phyloP scores from a whole-genome alignment of 1,284 basidiomycete species.

The Trichosporon sp. region DNA sequence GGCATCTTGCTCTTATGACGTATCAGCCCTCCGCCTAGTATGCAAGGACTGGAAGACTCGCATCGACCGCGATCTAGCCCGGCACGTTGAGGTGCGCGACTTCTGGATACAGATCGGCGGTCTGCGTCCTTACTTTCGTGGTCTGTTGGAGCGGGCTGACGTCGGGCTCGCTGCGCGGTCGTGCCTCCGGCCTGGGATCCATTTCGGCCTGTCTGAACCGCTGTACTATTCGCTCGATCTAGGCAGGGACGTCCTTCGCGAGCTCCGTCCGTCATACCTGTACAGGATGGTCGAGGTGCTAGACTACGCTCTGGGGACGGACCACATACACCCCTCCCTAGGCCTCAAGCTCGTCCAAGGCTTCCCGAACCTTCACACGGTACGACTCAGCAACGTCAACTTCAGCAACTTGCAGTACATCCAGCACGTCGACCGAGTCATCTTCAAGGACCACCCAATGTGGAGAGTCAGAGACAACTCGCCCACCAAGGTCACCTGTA shows the following conservation, averaged over 20 bases:
- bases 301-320: background rate
- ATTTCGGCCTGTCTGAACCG: background rate
- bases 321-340: background rate
- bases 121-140: background rate
- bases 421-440: background rate
- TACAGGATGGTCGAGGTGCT: background rate
- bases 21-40: background rate
- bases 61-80: background rate
- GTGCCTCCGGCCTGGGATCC: background rate
- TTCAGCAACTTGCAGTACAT: background rate
- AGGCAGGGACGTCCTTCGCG: background rate
- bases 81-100: background rate
- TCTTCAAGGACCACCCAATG: background rate
- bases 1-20: background rate
- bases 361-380: background rate
- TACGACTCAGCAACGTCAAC: background rate
- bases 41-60: conserved; percentile 4
- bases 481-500: background rate
- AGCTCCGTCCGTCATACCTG: background rate
- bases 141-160: background rate
- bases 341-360: background rate
- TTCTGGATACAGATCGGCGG: background rate
- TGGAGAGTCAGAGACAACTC: background rate
- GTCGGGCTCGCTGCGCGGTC: background rate
- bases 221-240: background rate